Base-by-base conservation (phyloP, 2,329 filamentous ascomycete genomes). In the Aspergillus quadricinctus region DNA sequence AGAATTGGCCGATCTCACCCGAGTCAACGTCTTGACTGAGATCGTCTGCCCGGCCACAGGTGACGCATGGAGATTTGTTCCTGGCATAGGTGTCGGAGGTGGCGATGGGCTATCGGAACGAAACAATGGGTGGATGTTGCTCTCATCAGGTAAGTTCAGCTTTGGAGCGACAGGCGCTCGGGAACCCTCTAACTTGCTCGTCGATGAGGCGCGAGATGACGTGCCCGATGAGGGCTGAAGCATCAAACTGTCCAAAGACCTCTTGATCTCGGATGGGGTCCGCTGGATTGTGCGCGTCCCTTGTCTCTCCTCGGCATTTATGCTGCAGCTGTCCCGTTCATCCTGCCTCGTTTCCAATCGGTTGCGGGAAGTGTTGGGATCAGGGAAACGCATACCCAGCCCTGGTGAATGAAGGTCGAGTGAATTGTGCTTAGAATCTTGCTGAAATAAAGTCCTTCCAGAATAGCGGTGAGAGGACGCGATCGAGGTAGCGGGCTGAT, bases 101-200 rank as follows among this genome's bases (percentile, higher is more conserved):
- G 82, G 81, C 1, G 74, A 75, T 9, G 81, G 80, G 57, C 78
- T 82, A 59, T 78, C 79, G 3, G 76, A 76, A 45, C 83, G 77
- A 68, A 85, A 85, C 3, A 85, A 72, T 11, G 83, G 83, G 62
- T 85, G 83, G 52, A 85, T 84, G 56, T 83, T 76, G 10, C 77
- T 75, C 63, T 83, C 80, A 57, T 76, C 75, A 14, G 64, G 56
- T 3, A 64, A 54, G 21, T 57, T 61, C 31, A 65, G 50, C 52
- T 63, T 67, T 31, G 66, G 49, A 19, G 58, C 54, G 3, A 46
- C 35, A 23, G 63, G 60, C 48, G 54, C 58, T 6, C 51, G 57
- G 8, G 61, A 56, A 6, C 56, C 55, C 19, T 63, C 64, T 9
- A 61, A 29, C 5, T 61, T 57, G 6, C 60, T 55, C 2, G 62